Evolutionary conservation across 352 stramenopile genomes (phyloP).

Genomic region (Thraustochytrium sp.): DNA sequence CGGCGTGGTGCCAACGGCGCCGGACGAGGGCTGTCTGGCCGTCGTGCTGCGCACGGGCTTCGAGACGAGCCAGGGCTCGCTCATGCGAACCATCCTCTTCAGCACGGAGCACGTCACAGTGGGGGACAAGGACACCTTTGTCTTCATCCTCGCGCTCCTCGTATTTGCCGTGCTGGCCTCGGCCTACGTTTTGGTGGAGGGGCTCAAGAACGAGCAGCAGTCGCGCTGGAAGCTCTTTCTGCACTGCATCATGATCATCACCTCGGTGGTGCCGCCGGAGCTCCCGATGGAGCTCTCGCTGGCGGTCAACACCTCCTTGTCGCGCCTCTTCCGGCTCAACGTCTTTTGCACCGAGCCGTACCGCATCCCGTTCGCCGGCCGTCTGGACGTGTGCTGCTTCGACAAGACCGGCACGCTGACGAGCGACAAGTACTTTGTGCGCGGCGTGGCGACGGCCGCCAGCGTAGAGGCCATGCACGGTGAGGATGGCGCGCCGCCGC

Average conservation of each 20-base stretch:
- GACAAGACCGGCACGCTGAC: constrained; percentile 98
- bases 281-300: constrained; percentile 95
- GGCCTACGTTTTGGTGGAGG: constrained; percentile 80
- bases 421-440: constrained; percentile 86
- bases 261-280: constrained; percentile 94
- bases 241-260: constrained; percentile 97
- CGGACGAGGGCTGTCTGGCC: constrained; percentile 81
- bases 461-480: background rate
- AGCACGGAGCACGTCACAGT: constrained; percentile 90
- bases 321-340: constrained; percentile 82
- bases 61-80: constrained; percentile 89
- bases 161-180: constrained; percentile 91
- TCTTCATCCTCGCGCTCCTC: constrained; percentile 89
- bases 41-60: constrained; percentile 95
- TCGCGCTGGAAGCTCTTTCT: constrained; percentile 92
- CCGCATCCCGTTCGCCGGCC: constrained; percentile 91
- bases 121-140: constrained; percentile 88
- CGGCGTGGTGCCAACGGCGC: constrained; percentile 53
- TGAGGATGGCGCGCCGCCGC: background rate
- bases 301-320: constrained; percentile 91
- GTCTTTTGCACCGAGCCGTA: constrained; percentile 98
- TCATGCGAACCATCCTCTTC: constrained; percentile 97
- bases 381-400: constrained; percentile 93
- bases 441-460: constrained; percentile 69
- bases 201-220: constrained; percentile 69